Base-by-base conservation (phyloP, 768 basidiomycete genomes). In the Macrocybe gigantea region DNA sequence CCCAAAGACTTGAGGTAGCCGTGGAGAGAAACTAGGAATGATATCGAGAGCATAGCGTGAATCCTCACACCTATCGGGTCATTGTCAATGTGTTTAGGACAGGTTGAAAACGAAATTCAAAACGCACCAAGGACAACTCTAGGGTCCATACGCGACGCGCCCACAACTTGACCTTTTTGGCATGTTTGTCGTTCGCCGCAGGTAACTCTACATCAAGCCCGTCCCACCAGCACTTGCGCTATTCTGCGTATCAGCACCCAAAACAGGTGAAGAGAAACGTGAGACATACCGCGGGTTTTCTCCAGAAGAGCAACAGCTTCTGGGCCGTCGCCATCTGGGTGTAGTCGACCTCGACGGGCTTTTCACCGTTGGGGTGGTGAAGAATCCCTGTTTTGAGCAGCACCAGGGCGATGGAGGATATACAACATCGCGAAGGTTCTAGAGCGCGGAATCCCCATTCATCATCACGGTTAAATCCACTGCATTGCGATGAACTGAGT, bases 171-270 rank as follows among this genome's bases (percentile, higher is more conserved):
- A 94, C 79, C 7, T 65, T 69, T 57, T 77, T 71, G 7, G 75
- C 69, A 6, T 75, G 60, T 44, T 79, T 67, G 34, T 74, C 75
- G 4, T 71, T 80, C 1, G 71, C 62, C 4, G 76, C 72, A 6
- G 86, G 80, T 38, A 97, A 62, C 46, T 96, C 89, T 13, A 95
- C 82, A 54, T 95, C 93, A 35, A 93, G 74, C 8, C 95, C 95
- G 57, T 99, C 96, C 96, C 96, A 99, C 96, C 96, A 99, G 68
- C 95, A 98, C 72, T 99, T 98, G 37, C 96, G 77, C 94, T 97
- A 51, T n/a, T 49, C 48, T 38, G 42, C 54, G 10, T 7, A 48
- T 51, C 42, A 53, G 38, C 38, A 45, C 15, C 52, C 38, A 29
- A 43, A 43, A 43, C 14, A 38, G n/a, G 48, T 35, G 11, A 34